phyloP scores from a whole-genome alignment of 352 stramenopile genomes.

The Globisporangium parvum region DNA sequence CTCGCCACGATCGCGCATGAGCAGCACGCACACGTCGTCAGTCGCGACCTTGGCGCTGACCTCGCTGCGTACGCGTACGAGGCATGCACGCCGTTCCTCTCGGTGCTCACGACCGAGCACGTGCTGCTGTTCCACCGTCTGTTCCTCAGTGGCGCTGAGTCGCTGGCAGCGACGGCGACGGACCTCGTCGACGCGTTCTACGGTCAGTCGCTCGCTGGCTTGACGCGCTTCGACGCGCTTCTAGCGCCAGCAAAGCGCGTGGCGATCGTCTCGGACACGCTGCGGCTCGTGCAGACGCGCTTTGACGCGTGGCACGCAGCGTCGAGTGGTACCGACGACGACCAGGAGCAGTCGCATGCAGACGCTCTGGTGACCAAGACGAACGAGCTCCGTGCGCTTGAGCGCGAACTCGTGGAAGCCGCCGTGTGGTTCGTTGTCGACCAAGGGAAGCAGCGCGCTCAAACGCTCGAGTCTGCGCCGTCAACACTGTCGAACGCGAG shows the following conservation, averaged over 20 bases:
- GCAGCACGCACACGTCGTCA: slow-evolving; percentile 11
- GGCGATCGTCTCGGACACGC: slow-evolving; percentile 39
- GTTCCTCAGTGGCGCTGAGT: slow-evolving; percentile 25
- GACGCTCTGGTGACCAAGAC: slow-evolving; percentile 7
- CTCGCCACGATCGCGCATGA: slow-evolving; percentile 41
- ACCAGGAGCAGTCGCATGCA: not conserved
- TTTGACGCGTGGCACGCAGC: slow-evolving; percentile 30
- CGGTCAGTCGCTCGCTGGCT: slow-evolving; percentile 24
- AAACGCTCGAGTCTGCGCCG: not conserved
- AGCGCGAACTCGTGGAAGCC: slow-evolving; percentile 28
- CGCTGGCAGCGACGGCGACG: slow-evolving; percentile 3
- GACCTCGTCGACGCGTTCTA: slow-evolving; percentile 47
- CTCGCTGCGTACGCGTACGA: slow-evolving; percentile 67
- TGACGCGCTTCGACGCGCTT: slow-evolving; percentile 33
- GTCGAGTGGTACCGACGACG: slow-evolving; percentile 12
- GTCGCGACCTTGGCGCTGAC: slow-evolving; percentile 19
- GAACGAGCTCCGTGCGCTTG: slow-evolving; percentile 32
- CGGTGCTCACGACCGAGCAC: slow-evolving; percentile 59
- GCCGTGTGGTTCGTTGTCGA: slow-evolving; percentile 21
- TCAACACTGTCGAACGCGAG: not conserved
- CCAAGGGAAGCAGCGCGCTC: slow-evolving; percentile 14
- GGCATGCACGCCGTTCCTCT: slow-evolving; percentile 53
- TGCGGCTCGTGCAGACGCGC: slow-evolving; percentile 37
- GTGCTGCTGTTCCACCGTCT: slow-evolving; percentile 48
- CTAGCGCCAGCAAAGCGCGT: slow-evolving; percentile 41